These are phyloP conservation scores for Beauveria caledonica DNA, from an alignment of 2,329 filamentous ascomycete species.

Conservation along the genomic window DNA sequence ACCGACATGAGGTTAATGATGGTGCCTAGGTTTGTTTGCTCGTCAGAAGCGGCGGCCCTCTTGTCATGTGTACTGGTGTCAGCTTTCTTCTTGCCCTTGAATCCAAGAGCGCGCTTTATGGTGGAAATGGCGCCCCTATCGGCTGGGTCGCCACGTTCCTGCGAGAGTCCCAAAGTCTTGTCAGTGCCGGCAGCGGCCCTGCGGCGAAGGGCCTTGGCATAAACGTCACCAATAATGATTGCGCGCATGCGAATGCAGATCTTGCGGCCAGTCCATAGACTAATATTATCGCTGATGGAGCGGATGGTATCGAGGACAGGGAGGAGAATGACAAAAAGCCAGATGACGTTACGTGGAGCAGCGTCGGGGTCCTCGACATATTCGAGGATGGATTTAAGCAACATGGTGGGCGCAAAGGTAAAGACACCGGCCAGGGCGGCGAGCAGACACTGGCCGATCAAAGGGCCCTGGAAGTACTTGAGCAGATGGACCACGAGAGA, in stretches of 20 bases:
- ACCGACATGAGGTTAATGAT: slow-evolving; percentile 99
- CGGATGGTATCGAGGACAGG: slow-evolving; percentile 75
- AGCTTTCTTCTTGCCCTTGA: slow-evolving; percentile 39
- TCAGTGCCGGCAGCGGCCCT: slow-evolving; percentile 77
- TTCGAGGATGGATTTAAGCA: slow-evolving; percentile 84
- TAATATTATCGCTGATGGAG: slow-evolving; percentile 75
- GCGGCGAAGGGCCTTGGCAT: slow-evolving; percentile 86
- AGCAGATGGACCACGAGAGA: slow-evolving; percentile 72
- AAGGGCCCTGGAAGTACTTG: slow-evolving; percentile 69
- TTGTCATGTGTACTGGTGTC: slow-evolving; percentile 28
- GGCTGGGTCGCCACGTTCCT: slow-evolving; percentile 27
- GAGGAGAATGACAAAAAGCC: slow-evolving; percentile 89
- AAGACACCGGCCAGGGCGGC: slow-evolving; percentile 73
- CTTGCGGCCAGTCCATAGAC: slow-evolving; percentile 87
- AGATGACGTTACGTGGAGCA: slow-evolving; percentile 78
- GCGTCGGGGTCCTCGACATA: slow-evolving; percentile 78
- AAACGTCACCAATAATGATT: slow-evolving; percentile 95
- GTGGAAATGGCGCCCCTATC: slow-evolving; percentile 37
- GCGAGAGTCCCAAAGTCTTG: slow-evolving; percentile 53
- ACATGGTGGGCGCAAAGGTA: slow-evolving; percentile 83
- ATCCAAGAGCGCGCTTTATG: slow-evolving; percentile 49
- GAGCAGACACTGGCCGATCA: slow-evolving; percentile 73
- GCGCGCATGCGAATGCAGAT: slow-evolving; percentile 89
- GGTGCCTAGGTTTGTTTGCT: slow-evolving; percentile 88
- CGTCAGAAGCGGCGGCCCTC: slow-evolving; percentile 38